A percentile compares a stretch with the other conserved stretches of the same genome.
These are phyloP conservation scores for Quercus lobata DNA, from an alignment of 331 rosid species.

Conservation along the genomic window DNA sequence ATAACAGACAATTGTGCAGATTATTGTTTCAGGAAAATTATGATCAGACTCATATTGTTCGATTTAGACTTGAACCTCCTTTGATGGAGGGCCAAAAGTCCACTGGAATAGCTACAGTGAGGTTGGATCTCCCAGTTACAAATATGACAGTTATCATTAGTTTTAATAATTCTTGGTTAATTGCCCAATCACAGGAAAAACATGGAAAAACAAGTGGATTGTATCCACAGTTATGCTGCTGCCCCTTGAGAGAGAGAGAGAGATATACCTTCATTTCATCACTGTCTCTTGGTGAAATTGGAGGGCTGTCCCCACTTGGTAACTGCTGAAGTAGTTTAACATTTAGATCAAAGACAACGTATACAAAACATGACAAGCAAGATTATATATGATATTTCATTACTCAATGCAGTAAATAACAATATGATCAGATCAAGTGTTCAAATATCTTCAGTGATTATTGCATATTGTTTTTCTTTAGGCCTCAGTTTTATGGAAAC, in stretches of 20 bases:
- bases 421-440: neutral
- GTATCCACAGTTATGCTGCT: neutral
- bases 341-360: constrained; percentile 17
- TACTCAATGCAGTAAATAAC: neutral
- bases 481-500: neutral
- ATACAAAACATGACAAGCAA: neutral
- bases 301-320: constrained; percentile 45
- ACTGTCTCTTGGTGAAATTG: constrained; percentile 61
- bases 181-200: neutral
- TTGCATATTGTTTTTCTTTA: neutral
- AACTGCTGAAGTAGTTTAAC: constrained; percentile 39
- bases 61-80: neutral
- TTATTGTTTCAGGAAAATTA: neutral
- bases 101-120: neutral
- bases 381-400: neutral
- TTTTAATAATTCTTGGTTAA: neutral
- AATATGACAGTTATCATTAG: neutral
- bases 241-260: neutral
- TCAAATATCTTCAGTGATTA: neutral
- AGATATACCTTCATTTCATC: constrained; percentile 69
- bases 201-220: neutral
- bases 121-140: neutral
- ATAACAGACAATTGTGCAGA: no score
- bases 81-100: neutral
- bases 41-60: neutral